Conservation (phyloP, 2,329 filamentous ascomycete genomes). For the Ophiosphaerella narmari region DNA sequence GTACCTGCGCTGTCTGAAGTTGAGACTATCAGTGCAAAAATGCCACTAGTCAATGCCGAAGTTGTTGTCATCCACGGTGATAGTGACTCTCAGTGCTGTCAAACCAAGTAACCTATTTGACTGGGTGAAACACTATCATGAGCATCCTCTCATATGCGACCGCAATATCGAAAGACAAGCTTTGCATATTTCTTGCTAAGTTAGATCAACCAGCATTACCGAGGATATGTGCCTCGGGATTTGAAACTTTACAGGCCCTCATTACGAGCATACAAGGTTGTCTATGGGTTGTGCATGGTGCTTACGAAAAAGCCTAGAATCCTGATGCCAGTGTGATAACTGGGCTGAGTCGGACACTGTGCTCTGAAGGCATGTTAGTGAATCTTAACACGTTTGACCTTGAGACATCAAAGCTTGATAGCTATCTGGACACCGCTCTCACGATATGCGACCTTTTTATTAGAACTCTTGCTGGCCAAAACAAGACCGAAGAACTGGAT, state of each 20-base stretch:
- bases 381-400: conserved; percentile 16
- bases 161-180: conserved; percentile 12
- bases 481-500: conserved; percentile 9
- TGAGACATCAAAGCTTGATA: background rate
- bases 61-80: conserved; percentile 20
- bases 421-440: background rate
- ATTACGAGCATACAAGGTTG: conserved; percentile 6
- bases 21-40: background rate
- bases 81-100: conserved; percentile 19
- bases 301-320: conserved; percentile 4
- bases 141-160: conserved; percentile 4
- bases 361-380: conserved; percentile 11
- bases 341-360: conserved; percentile 13
- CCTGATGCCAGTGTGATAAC: conserved; percentile 14
- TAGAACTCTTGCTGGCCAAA: background rate
- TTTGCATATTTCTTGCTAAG: conserved; percentile 22
- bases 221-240: conserved; percentile 1
- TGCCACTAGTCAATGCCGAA: conserved; percentile 2
- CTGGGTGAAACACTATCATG: background rate
- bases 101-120: conserved; percentile 7
- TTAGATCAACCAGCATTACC: conserved; percentile 8
- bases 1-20: background rate
- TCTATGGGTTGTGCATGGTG: conserved; percentile 11
- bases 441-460: background rate
- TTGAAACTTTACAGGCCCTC: conserved; percentile 4